Conservation (phyloP, 2,329 filamentous ascomycete genomes). For the Lecanicillium sp. region DNA sequence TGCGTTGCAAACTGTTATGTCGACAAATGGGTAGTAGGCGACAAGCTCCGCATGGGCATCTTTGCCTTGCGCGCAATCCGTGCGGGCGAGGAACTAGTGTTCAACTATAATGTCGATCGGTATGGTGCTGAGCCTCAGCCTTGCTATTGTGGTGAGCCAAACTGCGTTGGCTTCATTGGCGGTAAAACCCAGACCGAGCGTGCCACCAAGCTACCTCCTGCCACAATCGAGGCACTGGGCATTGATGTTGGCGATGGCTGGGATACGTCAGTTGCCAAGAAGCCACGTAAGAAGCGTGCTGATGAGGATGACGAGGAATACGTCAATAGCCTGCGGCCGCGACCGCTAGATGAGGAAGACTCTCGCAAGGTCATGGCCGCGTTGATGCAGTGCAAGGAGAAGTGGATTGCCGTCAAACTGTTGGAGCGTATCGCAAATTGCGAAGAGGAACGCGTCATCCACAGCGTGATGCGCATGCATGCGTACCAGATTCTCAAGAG, state of each 20-base stretch:
- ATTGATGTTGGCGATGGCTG: slow-evolving; percentile 89
- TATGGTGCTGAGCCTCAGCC: slow-evolving; percentile 95
- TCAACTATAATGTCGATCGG: slow-evolving; percentile 99
- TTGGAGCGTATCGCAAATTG: slow-evolving; percentile 80
- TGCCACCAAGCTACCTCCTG: slow-evolving; percentile 80
- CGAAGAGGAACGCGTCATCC: slow-evolving; percentile 77
- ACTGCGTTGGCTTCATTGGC: slow-evolving; percentile 93
- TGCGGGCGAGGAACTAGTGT: slow-evolving; percentile 89
- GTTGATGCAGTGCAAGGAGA: slow-evolving; percentile 96
- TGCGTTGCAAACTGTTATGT: slow-evolving; percentile 99
- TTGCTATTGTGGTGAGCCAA: slow-evolving; percentile 90
- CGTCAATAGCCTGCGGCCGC: slow-evolving; percentile 77
- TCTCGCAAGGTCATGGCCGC: slow-evolving; percentile 94
- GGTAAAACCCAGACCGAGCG: slow-evolving; percentile 96
- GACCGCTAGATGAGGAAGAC: slow-evolving; percentile 69
- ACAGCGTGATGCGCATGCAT: slow-evolving; percentile 90
- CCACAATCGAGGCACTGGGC: slow-evolving; percentile 88
- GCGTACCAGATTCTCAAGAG: slow-evolving; percentile 93
- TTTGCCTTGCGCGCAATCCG: slow-evolving; percentile 81
- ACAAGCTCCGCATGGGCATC: slow-evolving; percentile 97
- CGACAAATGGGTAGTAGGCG: slow-evolving; percentile 97
- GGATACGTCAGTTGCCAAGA: slow-evolving; percentile 85
- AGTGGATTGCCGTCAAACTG: slow-evolving; percentile 97
- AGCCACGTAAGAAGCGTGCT: slow-evolving; percentile 83
- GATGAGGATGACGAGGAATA: slow-evolving; percentile 94